Evolutionary conservation across 2,329 filamentous ascomycete species (phyloP).

Genomic region (Orbilia blumenaviensis): DNA sequence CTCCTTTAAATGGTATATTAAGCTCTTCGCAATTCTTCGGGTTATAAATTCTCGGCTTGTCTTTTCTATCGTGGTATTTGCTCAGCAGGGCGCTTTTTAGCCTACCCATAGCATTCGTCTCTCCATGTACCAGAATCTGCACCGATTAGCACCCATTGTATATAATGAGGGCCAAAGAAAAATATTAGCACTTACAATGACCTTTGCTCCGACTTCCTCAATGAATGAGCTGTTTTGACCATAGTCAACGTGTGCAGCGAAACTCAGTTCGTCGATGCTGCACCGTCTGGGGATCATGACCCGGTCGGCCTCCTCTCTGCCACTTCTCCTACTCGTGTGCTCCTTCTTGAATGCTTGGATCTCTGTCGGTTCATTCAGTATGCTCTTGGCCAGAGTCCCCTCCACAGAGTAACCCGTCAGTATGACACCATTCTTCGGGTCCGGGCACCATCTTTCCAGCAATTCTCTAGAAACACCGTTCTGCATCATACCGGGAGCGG

Average conservation of each 20-base stretch:
- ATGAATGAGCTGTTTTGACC: constrained; percentile 97
- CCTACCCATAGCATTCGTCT: constrained; percentile 98
- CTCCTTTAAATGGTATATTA: constrained; percentile 90
- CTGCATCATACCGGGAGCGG: constrained; percentile 90
- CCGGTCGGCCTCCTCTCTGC: constrained; percentile 73
- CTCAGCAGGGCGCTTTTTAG: constrained; percentile 93
- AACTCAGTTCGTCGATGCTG: constrained; percentile 92
- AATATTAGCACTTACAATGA: constrained; percentile 74
- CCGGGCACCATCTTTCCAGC: constrained; percentile 94
- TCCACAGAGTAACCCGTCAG: constrained; percentile 99
- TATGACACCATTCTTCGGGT: constrained; percentile 95
- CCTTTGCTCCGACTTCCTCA: constrained; percentile 87
- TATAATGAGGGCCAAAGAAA: not conserved
- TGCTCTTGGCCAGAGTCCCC: constrained; percentile 95
- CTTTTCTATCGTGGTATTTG: constrained; percentile 81
- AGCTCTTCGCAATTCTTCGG: constrained; percentile 95
- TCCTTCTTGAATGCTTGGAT: constrained; percentile 93
- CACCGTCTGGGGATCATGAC: constrained; percentile 91
- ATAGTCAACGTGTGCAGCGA: constrained; percentile 95
- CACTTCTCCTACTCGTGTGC: constrained; percentile 64
- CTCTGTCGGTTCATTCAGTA: constrained; percentile 92
- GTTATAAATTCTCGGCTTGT: constrained; percentile 90
- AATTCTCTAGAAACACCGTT: constrained; percentile 93
- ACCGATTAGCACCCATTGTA: constrained; percentile 54
- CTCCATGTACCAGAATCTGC: constrained; percentile 93